Evolutionary conservation across 2,329 filamentous ascomycete species (phyloP).

Genomic region (Cercospora nicotianae): DNA sequence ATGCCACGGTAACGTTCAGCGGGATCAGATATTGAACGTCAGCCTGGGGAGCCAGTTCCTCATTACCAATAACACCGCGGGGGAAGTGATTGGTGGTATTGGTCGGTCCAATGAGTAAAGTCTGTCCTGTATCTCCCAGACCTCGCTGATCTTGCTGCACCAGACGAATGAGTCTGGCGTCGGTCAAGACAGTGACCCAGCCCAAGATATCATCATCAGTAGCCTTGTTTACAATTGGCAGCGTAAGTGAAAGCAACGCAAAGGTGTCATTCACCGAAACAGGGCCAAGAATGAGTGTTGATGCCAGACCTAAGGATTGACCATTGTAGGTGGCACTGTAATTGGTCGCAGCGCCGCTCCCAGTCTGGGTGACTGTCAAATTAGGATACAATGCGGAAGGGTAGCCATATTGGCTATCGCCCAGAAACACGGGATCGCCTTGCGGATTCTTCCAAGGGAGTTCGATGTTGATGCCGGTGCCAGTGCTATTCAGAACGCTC

Average conservation of each 20-base stretch:
- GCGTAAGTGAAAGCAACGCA: slow-evolving; percentile 75
- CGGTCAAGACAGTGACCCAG: slow-evolving; percentile 76
- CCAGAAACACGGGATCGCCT: slow-evolving; percentile 61
- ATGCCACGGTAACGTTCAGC: slow-evolving; percentile 29
- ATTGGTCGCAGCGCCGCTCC: slow-evolving; percentile 34
- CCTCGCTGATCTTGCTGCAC: slow-evolving; percentile 67
- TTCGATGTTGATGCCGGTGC: slow-evolving; percentile 51
- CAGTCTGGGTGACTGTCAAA: slow-evolving; percentile 55
- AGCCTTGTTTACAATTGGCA: slow-evolving; percentile 71
- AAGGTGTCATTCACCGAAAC: slow-evolving; percentile 69
- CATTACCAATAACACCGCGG: slow-evolving; percentile 32
- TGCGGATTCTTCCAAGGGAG: slow-evolving; percentile 63
- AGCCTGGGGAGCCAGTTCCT: slow-evolving; percentile 23
- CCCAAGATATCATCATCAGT: slow-evolving; percentile 67
- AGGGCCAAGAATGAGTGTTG: slow-evolving; percentile 72
- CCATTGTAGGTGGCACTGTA: slow-evolving; percentile 47
- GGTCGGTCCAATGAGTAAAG: slow-evolving; percentile 69
- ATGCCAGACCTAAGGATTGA: slow-evolving; percentile 45
- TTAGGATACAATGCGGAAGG: slow-evolving; percentile 75
- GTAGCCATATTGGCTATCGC: slow-evolving; percentile 63
- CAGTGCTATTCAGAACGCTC: slow-evolving; percentile 67
- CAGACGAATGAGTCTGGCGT: slow-evolving; percentile 62
- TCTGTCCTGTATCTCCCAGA: slow-evolving; percentile 68
- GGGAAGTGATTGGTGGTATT: slow-evolving; percentile 61
- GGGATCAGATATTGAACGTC: slow-evolving; percentile 36